A percentile compares a stretch with the other conserved stretches of the same genome.
These are phyloP conservation scores for Hansenula sp. DNA, from an alignment of 1,139 yeast species.

Conservation along the genomic window DNA sequence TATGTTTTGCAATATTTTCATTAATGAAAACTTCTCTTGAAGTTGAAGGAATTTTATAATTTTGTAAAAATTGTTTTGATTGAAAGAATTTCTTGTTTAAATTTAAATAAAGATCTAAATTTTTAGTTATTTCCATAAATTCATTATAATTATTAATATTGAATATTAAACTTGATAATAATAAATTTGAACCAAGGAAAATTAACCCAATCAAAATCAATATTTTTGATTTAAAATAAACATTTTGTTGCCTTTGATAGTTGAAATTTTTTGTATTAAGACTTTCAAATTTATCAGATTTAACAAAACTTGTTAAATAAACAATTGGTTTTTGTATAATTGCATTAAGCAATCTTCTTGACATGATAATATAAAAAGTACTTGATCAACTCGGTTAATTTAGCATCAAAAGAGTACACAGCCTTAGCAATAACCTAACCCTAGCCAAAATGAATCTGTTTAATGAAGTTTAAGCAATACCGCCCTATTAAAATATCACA, in stretches of 20 bases:
- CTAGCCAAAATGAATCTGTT: too few species aligned
- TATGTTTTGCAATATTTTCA: neutral
- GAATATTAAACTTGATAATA: conserved; percentile 15
- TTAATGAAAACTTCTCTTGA: conserved; percentile 3
- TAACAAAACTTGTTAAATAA: neutral
- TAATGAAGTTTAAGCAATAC: too few species aligned
- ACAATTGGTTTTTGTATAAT: neutral
- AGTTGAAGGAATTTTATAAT: conserved; percentile 8
- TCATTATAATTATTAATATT: conserved; percentile 15
- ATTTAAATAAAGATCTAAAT: conserved; percentile 14
- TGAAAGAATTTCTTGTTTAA: conserved; percentile 18
- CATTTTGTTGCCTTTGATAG: conserved; percentile 8
- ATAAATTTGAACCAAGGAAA: conserved; percentile 14
- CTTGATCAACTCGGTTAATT: too few species aligned
- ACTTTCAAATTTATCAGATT: neutral
- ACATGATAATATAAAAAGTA: neutral
- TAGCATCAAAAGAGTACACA: too few species aligned
- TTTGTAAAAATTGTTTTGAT: conserved; percentile 13
- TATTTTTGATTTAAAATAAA: conserved; percentile 19
- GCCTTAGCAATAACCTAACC: too few species aligned
- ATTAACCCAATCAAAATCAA: conserved; percentile 16
- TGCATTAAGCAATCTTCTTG: neutral
- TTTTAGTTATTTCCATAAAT: conserved; percentile 15
- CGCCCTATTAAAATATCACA: too few species aligned
- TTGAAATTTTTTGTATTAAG: neutral